These are phyloP conservation scores for Daldinia decipiens DNA, from an alignment of 495 filamentous ascomycete species.

Conservation along the genomic window DNA sequence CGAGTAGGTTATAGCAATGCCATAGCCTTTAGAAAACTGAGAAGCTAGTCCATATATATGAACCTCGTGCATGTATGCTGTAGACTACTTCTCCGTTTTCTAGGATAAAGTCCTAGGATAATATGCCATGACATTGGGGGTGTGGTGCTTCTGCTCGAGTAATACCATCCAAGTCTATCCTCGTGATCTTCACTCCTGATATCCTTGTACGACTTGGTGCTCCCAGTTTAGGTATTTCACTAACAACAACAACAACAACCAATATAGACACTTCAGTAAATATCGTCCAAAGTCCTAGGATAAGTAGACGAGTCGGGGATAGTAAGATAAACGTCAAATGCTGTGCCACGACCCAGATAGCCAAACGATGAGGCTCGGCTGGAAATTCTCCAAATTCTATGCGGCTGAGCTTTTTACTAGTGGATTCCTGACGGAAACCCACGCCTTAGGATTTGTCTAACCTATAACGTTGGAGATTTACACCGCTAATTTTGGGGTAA, in stretches of 20 bases:
- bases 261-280: background rate
- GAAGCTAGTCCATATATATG: background rate
- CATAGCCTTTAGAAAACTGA: no score
- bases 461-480: background rate
- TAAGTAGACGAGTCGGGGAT: background rate
- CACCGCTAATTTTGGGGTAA: constrained; percentile 1
- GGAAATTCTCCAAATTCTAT: background rate
- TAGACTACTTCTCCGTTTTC: background rate
- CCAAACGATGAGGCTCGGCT: background rate
- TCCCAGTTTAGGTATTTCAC: background rate
- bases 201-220: background rate
- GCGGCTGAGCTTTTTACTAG: constrained; percentile 5
- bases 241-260: background rate
- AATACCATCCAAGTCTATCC: background rate
- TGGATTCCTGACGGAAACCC: constrained; percentile 9
- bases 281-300: background rate
- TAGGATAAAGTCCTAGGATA: background rate
- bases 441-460: background rate
- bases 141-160: background rate
- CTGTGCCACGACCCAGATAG: background rate
- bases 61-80: background rate
- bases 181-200: background rate
- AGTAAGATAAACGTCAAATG: background rate
- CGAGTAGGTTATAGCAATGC: no score
- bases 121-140: background rate